A percentile compares a stretch with the other conserved stretches of the same genome.
These are phyloP conservation scores for Domatiomyces catenatus DNA, from an alignment of 2,329 filamentous ascomycete species.

Conservation along the genomic window DNA sequence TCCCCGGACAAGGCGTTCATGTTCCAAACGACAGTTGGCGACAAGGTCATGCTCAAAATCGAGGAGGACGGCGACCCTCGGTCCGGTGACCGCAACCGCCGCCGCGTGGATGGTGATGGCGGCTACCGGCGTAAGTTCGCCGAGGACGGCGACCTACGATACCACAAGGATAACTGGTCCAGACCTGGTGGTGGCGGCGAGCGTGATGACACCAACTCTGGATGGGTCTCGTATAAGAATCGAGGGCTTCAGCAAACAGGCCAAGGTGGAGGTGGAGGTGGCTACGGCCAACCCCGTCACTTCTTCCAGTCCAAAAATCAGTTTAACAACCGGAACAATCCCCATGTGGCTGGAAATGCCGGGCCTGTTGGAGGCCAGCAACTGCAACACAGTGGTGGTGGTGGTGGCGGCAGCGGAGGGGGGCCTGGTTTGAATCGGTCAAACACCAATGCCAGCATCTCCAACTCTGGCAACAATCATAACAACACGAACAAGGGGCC, in stretches of 20 bases:
- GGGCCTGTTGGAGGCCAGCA: constrained; percentile 2
- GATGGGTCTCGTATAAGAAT: constrained; percentile 13
- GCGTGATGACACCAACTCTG: constrained; percentile 18
- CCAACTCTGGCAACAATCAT: constrained; percentile 4
- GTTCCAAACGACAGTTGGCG: constrained; percentile 71
- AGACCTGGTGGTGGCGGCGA: constrained; percentile 14
- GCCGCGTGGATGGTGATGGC: constrained; percentile 46
- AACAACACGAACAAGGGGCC: neutral
- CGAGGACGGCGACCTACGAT: constrained; percentile 34
- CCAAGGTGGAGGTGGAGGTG: constrained; percentile 4
- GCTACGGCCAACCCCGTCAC: constrained; percentile 1
- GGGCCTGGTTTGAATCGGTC: neutral
- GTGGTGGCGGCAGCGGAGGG: neutral
- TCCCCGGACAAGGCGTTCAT: constrained; percentile 53
- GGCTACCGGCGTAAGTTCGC: constrained; percentile 42
- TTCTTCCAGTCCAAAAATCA: constrained; percentile 12
- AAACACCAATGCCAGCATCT: constrained; percentile 10
- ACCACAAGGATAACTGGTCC: constrained; percentile 23
- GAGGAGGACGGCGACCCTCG: constrained; percentile 46
- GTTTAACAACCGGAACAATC: constrained; percentile 10
- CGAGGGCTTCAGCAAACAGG: neutral
- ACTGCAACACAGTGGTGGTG: constrained; percentile 5
- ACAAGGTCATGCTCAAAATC: constrained; percentile 70
- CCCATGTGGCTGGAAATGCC: constrained; percentile 1
- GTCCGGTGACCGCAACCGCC: constrained; percentile 36